Percentiles rank a stretch among this genome's conserved stretches.
phyloP scores from a whole-genome alignment of 345 rosid genomes.

The Pugionium dolabratum region DNA sequence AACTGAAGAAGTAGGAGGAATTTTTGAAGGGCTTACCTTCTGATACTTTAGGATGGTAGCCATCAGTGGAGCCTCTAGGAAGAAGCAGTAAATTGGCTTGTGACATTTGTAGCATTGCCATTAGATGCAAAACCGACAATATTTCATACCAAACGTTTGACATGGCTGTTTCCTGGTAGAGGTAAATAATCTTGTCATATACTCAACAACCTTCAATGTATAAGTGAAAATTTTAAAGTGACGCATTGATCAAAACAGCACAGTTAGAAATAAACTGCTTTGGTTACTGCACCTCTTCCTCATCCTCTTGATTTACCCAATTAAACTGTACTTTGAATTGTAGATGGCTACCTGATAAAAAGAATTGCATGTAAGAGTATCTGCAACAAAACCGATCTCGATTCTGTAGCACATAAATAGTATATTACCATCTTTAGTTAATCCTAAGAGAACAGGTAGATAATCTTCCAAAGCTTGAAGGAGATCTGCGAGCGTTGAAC shows the following conservation, averaged over 20 bases:
- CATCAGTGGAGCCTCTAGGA: conserved; percentile 81
- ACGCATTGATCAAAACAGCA: conserved; percentile 3
- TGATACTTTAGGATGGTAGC: conserved; percentile 79
- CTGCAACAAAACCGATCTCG: conserved; percentile 15
- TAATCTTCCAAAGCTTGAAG: conserved; percentile 97
- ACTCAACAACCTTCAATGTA: conserved; percentile 16
- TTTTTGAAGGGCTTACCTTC: conserved; percentile 70
- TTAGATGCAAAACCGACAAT: conserved; percentile 91
- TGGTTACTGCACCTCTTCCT: conserved; percentile 63
- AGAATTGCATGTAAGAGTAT: conserved; percentile 22
- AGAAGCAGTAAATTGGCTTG: conserved; percentile 90
- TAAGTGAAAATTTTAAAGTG: neutral
- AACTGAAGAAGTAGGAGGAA: conserved; percentile 9
- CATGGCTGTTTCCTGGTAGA: conserved; percentile 83
- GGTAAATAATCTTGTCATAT: conserved; percentile 23
- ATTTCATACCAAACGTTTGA: conserved; percentile 95
- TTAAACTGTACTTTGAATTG: conserved; percentile 77
- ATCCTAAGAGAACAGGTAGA: conserved; percentile 88
- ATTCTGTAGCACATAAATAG: conserved; percentile 3
- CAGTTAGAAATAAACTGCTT: conserved; percentile 22
- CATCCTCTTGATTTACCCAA: conserved; percentile 98
- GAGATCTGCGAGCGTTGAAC: conserved; percentile 91
- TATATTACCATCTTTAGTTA: conserved; percentile 76
- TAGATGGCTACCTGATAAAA: conserved; percentile 63
- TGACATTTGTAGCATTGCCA: conserved; percentile 90